Base-by-base conservation (phyloP, 352 stramenopile genomes). In the Pythium aristosporum region DNA sequence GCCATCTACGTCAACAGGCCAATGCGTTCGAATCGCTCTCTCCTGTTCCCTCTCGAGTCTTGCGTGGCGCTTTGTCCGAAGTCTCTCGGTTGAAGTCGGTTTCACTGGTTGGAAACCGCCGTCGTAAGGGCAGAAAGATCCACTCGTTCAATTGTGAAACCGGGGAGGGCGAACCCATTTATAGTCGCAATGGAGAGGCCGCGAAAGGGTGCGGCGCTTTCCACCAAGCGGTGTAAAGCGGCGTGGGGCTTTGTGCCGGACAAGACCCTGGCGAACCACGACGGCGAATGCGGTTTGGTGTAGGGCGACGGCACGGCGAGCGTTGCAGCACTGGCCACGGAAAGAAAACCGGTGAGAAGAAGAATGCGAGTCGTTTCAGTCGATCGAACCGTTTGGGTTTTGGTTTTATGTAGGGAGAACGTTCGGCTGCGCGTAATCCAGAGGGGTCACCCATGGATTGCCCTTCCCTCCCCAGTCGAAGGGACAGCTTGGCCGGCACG, bases 291-390 rank as follows among this genome's bases (percentile, higher is more conserved):
- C 18, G 52, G 46, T 48, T 48, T 58, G 36, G 36, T 48, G 50
- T 9, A 36, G 13, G 16, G 16, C 34, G 49, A 44, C 32, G 9
- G 34, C 34, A 51, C 21, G 44, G 3, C 42, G 59, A 60, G 59
- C 49, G 50, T 66, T 59, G 59, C 49, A 16, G 60, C 61, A 67
- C 34, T 21, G 18, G 61, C 61, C 43, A 57, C 61, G 53, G 62
- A 68, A 63, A 61, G 63, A 61, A 69, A 18, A 65, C 56, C 25
- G 63, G 49, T 69, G 56, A 48, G 56, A 67, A 65, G 41, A 69
- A 64, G 12, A 16, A 21, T n/a, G 30, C 20, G 32, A 57, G 63
- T 69, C 10, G 63, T 69, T 69, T 69, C 63, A 69, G 48, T 39
- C 46, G 48, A 57, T 53, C 44, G 48, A 57, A 58, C 44, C 23